Evolutionary conservation across 1,139 yeast genomes (phyloP), one percentile per base, ranked within the genome.

Genomic region (Wickerhamiella pararugosa): DNA sequence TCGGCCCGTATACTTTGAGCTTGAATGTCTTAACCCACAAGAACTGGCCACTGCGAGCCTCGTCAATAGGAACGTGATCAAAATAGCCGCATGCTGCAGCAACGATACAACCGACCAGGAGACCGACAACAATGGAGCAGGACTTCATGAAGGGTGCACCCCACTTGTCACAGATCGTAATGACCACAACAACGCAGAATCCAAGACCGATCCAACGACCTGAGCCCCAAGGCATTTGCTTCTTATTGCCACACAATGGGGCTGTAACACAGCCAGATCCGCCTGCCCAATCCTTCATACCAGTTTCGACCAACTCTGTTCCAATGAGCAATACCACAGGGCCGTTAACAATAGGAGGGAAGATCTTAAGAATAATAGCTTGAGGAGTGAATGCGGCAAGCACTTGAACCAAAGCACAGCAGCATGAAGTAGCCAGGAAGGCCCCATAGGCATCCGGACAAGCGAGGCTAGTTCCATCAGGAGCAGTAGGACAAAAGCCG

Each of bases 131-230:
- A 39, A 84, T 93, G 1, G 94, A 90, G 67, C 94, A 81, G 8
- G 93, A 79, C 58, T 79, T 81, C 90, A 83, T 79, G 51, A 83
- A 79, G 45, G 94, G 95, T 21, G 94, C 75, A 32, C 95, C 95
- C 69, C 79, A 83, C 57, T 74, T 75, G 60, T 84, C 94, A 51
- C 79, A 71, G 34, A 81, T 49, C 45, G 83, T 69, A 53, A 83
- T 82, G 8, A 81, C 65, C 31, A 74, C 66, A 55, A 73, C 81
- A 9, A 83, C 94, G 35, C 79, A 64, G 66, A 84, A 82, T 3
- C 94, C 94, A 29, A 84, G 67, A 37, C 94, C 95, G 48, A 84
- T 62, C 53, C 76, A 83, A 55, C 77, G 71, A 6, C 94, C 92
- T 31, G 84, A 73, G 5, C 94, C 94, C 84, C 87, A 84, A 7